Base-by-base conservation (phyloP, 306 rosid genomes). In the Luffa acutangula region DNA sequence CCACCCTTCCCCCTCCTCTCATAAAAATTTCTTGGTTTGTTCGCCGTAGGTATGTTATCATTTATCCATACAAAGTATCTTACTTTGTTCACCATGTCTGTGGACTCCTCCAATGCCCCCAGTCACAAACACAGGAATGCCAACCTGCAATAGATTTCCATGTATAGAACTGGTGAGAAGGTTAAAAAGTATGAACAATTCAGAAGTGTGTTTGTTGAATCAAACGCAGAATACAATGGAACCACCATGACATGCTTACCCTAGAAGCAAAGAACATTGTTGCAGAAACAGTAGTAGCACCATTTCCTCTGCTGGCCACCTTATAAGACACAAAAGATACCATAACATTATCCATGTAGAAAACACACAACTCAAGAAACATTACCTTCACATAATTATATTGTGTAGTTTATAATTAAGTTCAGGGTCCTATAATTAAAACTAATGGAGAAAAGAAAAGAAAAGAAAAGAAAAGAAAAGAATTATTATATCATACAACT, bases 81-180 rank as follows among this genome's bases (percentile, higher is more conserved):
- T 89, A 94, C 97, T 91, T n/a, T 82, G 54, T 83, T 92, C 93
- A 42, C 97, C 93, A 67, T 92, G 92, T 77, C 95, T 88, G 85
- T 92, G 97, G 33, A 95, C 98, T 82, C 98, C 98, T 75, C 98
- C 98, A 60, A 92, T 87, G 18, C 98, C 97, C 34, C 98, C 98
- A 34, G 98, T 94, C 20, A 94, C 98, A 81, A 92, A 94, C 65
- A 92, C 85, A 39, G 90, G 85, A 83, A 94, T 92, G 62, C 92
- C 89, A 82, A 87, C 94, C 98, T 94, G 87, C 74, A 80, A 84
- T 20, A 45, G 15, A 43, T 77, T 66, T 75, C 58, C 59, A 74
- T 31, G 70, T 37, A 74, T 63, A 62, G 48, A 56, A 56, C 42
- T 37, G 4, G 45, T 59, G 58, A 72, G 20, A 81, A 81, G 75